A percentile compares a stretch with the other conserved stretches of the same genome.
Evolutionary conservation across 805 yeast genomes (phyloP).

Genomic region (Saturnispora serradocipensis): DNA sequence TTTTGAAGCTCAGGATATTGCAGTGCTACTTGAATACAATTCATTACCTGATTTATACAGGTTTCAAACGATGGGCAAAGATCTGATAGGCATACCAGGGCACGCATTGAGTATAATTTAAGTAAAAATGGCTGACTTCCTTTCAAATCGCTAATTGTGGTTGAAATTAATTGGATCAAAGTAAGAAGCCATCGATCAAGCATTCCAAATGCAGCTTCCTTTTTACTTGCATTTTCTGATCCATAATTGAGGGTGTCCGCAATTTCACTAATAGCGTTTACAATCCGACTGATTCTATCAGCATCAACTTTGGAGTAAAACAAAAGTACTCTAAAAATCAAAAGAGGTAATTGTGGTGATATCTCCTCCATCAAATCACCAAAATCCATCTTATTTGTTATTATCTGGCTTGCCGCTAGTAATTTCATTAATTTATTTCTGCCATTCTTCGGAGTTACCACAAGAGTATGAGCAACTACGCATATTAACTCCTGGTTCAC

Average conservation of each 20-base stretch:
- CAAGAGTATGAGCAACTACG: conserved; percentile 6
- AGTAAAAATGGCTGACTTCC: conserved; percentile 67
- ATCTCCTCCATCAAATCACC: conserved; percentile 32
- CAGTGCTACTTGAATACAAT: conserved; percentile 74
- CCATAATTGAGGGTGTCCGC: conserved; percentile 16
- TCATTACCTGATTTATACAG: conserved; percentile 73
- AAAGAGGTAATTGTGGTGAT: conserved; percentile 4
- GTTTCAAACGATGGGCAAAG: conserved; percentile 37
- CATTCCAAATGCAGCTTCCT: conserved; percentile 20
- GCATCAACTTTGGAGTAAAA: conserved; percentile 31
- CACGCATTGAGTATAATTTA: conserved; percentile 61
- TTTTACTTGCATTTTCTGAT: conserved; percentile 17
- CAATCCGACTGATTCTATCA: conserved; percentile 25
- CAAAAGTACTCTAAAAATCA: conserved; percentile 22
- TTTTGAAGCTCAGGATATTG: conserved; percentile 52
- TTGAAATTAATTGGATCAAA: conserved; percentile 69
- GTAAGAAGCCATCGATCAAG: conserved; percentile 42
- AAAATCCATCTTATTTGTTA: conserved; percentile 12
- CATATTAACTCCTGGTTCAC: conserved; percentile 1
- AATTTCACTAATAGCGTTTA: conserved; percentile 31
- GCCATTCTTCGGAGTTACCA: conserved; percentile 3
- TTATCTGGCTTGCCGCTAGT: neutral
- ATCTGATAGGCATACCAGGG: conserved; percentile 58
- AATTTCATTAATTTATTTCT: conserved; percentile 5
- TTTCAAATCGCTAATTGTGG: conserved; percentile 62